A percentile compares a stretch with the other conserved stretches of the same genome.
These are phyloP conservation scores for Brassica napus DNA, from an alignment of 345 rosid species.

Conservation along the genomic window DNA sequence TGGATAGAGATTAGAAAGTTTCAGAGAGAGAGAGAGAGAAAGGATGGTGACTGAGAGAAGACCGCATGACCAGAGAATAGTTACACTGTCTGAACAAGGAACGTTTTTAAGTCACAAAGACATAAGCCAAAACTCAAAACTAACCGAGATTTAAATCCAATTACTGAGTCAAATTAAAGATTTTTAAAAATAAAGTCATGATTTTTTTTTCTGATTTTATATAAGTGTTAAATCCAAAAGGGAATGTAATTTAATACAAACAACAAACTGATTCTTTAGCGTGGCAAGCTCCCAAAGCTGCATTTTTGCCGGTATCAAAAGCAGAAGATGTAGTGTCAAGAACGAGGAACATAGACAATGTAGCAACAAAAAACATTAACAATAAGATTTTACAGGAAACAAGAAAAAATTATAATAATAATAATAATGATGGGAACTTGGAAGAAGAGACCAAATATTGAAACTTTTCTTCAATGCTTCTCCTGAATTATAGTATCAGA, in stretches of 20 bases:
- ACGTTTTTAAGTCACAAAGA: no score
- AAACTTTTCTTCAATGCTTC: constrained; percentile 20
- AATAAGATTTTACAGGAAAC: not conserved
- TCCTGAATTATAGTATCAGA: constrained; percentile 11
- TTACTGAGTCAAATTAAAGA: not conserved
- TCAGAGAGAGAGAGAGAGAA: constrained; percentile 13
- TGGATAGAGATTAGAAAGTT: constrained; percentile 37
- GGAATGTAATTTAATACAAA: constrained; percentile 19
- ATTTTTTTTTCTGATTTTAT: not conserved
- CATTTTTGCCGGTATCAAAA: constrained; percentile 31
- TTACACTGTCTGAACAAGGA: constrained; percentile 26
- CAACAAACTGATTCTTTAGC: constrained; percentile 25
- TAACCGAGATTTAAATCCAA: not conserved
- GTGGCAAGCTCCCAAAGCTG: constrained; percentile 25
- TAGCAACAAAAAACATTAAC: not conserved
- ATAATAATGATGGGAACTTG: not conserved
- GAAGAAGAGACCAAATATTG: constrained; percentile 20
- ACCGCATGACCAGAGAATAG: constrained; percentile 36
- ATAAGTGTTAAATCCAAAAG: not conserved
- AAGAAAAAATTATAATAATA: not conserved
- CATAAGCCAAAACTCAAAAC: not conserved
- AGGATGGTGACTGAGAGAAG: constrained; percentile 36
- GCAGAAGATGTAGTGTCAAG: constrained; percentile 30
- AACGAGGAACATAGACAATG: not conserved
- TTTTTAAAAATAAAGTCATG: not conserved